Evolutionary conservation across 805 yeast genomes (phyloP), one percentile per base, ranked within the genome.

Genomic region (Kazachstania bromeliacearum): DNA sequence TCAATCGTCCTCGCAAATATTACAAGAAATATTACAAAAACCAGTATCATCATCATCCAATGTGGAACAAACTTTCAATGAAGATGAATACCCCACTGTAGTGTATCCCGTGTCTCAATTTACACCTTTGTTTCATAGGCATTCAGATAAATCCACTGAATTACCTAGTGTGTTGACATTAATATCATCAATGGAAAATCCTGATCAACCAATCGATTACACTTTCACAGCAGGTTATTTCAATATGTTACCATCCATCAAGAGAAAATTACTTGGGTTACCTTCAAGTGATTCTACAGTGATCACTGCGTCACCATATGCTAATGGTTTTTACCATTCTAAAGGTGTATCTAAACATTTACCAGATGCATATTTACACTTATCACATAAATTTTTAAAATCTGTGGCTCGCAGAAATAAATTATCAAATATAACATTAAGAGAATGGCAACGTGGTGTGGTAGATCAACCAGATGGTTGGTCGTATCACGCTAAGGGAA

Each of bases 401-500:
- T 70, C 68, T 16, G 74, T 79, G 7, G 55, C 59, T 16, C 40
- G 46, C 8, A 48, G 59, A 21, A 65, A 68, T 2, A 70, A 67
- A 47, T 61, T 65, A 13, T 39, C 62, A 2, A 46, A 63, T 24
- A 76, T 89, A 21, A 58, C 62, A 14, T 62, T 92, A 25, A 68
- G 67, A 38, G 97, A 89, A 58, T 92, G 98, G 98, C 71, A 73
- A 50, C 75, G 73, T 33, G 98, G 98, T 1, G 64, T 76, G 3
- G 95, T 85, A 3, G 85, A 85, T 52, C 72, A 81, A 6, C 71
- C 77, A 0, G 71, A 67, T 20, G 98, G 98, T 1, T 89, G 98
- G 97, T 84, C 96, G 0, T 92, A 92, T 57, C 98, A 92, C 54
- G 97, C 98, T 10, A 92, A 92, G 55, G 98, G 98, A 1, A 63